Conservation (phyloP, 352 stramenopile genomes). For the Pythium aquatile region DNA sequence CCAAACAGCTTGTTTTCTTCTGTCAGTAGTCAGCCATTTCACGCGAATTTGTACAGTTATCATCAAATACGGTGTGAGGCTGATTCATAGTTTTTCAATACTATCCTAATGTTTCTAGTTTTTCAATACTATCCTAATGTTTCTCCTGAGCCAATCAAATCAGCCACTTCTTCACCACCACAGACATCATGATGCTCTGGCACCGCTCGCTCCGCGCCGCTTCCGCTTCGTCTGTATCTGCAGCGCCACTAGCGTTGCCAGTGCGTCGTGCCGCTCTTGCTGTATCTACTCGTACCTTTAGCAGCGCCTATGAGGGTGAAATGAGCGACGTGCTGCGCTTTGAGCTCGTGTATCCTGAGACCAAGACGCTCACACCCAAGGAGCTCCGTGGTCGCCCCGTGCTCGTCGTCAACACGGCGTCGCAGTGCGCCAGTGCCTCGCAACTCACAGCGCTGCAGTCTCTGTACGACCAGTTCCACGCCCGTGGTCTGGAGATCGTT, state of each 20-base stretch:
- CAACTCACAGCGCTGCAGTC: conserved; percentile 56
- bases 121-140: too few relatives aligned
- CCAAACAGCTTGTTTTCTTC: too few relatives aligned
- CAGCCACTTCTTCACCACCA: not conserved
- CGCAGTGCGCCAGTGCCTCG: conserved; percentile 43
- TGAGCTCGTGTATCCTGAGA: conserved; percentile 36
- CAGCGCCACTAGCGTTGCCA: not conserved
- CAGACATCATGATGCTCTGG: not conserved
- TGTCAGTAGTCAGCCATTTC: too few relatives aligned
- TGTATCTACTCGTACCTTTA: conserved; percentile 1
- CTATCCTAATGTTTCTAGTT: too few relatives aligned
- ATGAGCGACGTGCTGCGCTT: conserved; percentile 46
- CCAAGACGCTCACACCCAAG: conserved; percentile 29
- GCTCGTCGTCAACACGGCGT: conserved; percentile 75
- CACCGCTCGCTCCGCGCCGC: not conserved
- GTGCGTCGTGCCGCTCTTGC: not conserved
- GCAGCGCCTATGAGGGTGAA: conserved; percentile 30
- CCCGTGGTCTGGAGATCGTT: conserved; percentile 48
- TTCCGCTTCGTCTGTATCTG: not conserved
- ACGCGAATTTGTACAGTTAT: too few relatives aligned
- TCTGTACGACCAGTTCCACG: conserved; percentile 47
- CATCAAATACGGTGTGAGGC: too few relatives aligned
- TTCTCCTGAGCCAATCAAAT: not conserved
- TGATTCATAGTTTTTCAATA: too few relatives aligned
- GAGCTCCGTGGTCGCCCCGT: conserved; percentile 45